Evolutionary conservation across 257 asterid species (phyloP).

Genomic region (Phtheirospermum japonicum): DNA sequence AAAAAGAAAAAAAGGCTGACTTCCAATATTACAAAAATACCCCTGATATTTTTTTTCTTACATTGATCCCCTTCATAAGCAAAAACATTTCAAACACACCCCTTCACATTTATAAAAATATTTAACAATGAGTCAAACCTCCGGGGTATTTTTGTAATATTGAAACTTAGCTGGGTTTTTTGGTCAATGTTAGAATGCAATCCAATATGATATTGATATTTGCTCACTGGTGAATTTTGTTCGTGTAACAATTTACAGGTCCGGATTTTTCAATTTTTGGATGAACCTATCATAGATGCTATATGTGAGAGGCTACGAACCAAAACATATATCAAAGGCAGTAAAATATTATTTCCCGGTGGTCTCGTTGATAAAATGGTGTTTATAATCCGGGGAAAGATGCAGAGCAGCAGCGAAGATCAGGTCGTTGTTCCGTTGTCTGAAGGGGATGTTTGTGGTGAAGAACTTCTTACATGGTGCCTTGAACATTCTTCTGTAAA

Average conservation of each 20-base stretch:
- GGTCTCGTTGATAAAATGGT: constrained; percentile 89
- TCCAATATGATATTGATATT: neutral
- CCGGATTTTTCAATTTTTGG: constrained; percentile 67
- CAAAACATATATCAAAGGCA: constrained; percentile 73
- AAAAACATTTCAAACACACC: too few relatives aligned
- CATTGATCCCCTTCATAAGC: too few relatives aligned
- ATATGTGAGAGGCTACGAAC: constrained; percentile 79
- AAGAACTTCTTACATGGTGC: constrained; percentile 96
- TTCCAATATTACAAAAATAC: too few relatives aligned
- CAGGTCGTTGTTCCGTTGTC: constrained; percentile 46
- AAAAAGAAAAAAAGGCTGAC: too few relatives aligned
- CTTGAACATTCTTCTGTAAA: constrained; percentile 85
- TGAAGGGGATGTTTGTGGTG: constrained; percentile 88
- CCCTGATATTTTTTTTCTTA: too few relatives aligned
- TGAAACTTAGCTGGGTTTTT: too few relatives aligned
- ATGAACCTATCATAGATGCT: constrained; percentile 81
- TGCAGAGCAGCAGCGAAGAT: constrained; percentile 80
- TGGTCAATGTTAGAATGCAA: neutral
- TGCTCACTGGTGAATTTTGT: neutral
- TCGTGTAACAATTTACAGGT: constrained; percentile 44
- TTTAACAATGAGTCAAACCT: too few relatives aligned
- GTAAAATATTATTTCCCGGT: constrained; percentile 57
- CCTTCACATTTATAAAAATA: too few relatives aligned
- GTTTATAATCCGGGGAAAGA: constrained; percentile 77
- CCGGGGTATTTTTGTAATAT: too few relatives aligned